A percentile compares a stretch with the other conserved stretches of the same genome.
Conservation (phyloP, 176 grass and related monocot species). For the Dendrocalamus sinicus region DNA sequence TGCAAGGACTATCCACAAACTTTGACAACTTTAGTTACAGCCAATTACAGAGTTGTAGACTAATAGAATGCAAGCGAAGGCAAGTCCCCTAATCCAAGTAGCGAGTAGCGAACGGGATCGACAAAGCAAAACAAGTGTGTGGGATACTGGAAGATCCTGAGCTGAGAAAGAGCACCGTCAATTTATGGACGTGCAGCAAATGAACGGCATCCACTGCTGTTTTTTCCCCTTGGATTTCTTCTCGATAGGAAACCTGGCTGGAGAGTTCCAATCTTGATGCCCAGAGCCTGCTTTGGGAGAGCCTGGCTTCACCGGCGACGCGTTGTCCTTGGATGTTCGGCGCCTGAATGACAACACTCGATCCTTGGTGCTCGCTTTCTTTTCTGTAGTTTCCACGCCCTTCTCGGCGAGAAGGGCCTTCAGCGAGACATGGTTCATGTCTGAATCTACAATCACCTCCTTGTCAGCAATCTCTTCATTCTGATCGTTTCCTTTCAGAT, state of each 20-base stretch:
- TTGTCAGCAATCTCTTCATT: conserved; percentile 54
- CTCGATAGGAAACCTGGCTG: conserved; percentile 53
- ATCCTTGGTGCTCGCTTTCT: conserved; percentile 50
- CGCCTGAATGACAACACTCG: conserved; percentile 43
- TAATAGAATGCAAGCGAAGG: background rate
- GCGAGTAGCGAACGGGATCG: background rate
- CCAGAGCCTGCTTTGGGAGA: conserved; percentile 36
- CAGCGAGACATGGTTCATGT: conserved; percentile 54
- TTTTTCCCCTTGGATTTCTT: conserved; percentile 57
- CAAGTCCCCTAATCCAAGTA: background rate
- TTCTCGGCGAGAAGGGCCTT: conserved; percentile 61
- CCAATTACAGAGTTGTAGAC: background rate
- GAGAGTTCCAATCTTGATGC: conserved; percentile 69
- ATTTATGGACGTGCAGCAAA: conserved; percentile 61
- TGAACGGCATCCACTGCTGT: conserved; percentile 67
- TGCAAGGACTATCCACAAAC: conserved; percentile 8
- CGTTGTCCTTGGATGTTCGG: conserved; percentile 25
- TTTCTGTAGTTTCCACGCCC: conserved; percentile 47
- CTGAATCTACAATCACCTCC: conserved; percentile 44
- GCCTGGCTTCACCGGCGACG: conserved; percentile 16
- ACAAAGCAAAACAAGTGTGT: background rate
- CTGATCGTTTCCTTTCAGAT: background rate
- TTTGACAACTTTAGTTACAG: conserved; percentile 9
- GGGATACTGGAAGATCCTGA: background rate
- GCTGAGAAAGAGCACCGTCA: conserved; percentile 3